Evolutionary conservation across 352 stramenopile species (phyloP).

Genomic region (Phytophthora boehmeriae): DNA sequence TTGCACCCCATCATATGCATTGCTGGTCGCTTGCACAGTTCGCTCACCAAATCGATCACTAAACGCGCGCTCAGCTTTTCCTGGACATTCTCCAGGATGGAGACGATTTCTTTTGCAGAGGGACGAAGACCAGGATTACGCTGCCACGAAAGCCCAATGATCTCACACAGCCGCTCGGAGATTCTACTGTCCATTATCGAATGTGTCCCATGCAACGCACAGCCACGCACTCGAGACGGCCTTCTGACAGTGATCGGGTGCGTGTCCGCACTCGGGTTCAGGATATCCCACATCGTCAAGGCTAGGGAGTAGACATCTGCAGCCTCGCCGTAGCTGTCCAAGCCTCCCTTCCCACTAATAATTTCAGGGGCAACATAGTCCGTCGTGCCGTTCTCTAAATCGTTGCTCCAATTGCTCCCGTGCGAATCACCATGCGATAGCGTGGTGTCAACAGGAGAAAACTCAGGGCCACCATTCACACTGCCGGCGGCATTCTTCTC

Average conservation of each 20-base stretch:
- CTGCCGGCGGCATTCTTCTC: slow-evolving; percentile 1
- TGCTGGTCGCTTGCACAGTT: slow-evolving; percentile 11
- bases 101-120: slow-evolving; percentile 35
- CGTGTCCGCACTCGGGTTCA: slow-evolving; percentile 44
- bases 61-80: slow-evolving; percentile 37
- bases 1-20: slow-evolving; percentile 4
- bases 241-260: slow-evolving; percentile 37
- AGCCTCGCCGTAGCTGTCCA: slow-evolving; percentile 43
- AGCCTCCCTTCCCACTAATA: slow-evolving; percentile 38
- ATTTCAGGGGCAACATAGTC: slow-evolving; percentile 72
- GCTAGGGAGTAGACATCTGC: slow-evolving; percentile 64
- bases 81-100: slow-evolving; percentile 33
- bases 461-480: background rate
- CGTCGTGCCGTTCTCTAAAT: slow-evolving; percentile 29
- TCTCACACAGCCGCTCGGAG: slow-evolving; percentile 16
- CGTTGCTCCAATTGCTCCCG: slow-evolving; percentile 2
- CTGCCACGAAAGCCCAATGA: slow-evolving; percentile 43
- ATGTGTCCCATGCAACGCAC: slow-evolving; percentile 42
- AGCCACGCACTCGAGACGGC: slow-evolving; percentile 37
- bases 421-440: slow-evolving; percentile 14
- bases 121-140: slow-evolving; percentile 33
- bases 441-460: slow-evolving; percentile 16
- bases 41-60: slow-evolving; percentile 25
- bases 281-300: slow-evolving; percentile 71
- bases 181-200: slow-evolving; percentile 34